Evolutionary conservation across 768 basidiomycete species (phyloP).

Genomic region (Sporobolomyces phaffii): DNA sequence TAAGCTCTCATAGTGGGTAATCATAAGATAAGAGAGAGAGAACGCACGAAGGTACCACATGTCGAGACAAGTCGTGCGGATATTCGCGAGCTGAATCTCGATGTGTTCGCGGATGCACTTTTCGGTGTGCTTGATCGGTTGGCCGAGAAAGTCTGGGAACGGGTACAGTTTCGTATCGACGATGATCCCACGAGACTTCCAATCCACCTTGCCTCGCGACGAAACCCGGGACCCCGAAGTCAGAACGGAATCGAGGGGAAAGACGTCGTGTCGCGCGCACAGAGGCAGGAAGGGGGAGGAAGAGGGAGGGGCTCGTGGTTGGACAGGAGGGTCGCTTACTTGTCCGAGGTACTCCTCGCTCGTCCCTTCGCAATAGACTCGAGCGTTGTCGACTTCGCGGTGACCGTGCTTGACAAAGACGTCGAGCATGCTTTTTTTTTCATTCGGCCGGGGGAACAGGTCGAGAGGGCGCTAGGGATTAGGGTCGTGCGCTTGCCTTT

Average conservation of each 20-base stretch:
- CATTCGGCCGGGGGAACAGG: too few species aligned
- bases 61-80: slow-evolving; percentile 52
- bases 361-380: slow-evolving; percentile 38
- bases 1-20: too few species aligned
- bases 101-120: slow-evolving; percentile 48
- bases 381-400: slow-evolving; percentile 51
- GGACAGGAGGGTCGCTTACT: too few species aligned
- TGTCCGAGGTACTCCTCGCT: slow-evolving; percentile 52
- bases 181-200: slow-evolving; percentile 54
- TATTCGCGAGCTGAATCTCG: slow-evolving; percentile 49
- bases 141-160: slow-evolving; percentile 3
- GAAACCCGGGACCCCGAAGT: too few species aligned
- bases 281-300: too few species aligned
- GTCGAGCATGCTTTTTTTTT: slow-evolving; percentile 56
- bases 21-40: background rate
- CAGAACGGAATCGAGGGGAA: too few species aligned
- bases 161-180: slow-evolving; percentile 62
- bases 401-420: slow-evolving; percentile 57
- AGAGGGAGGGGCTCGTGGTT: too few species aligned
- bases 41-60: slow-evolving; percentile 54
- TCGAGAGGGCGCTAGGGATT: too few species aligned
- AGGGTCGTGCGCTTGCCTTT: too few species aligned
- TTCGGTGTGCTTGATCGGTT: slow-evolving; percentile 9
- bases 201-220: slow-evolving; percentile 45
- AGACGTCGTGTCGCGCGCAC: too few species aligned